Base-by-base conservation (phyloP, 768 basidiomycete species). In the Lactarius vividus region DNA sequence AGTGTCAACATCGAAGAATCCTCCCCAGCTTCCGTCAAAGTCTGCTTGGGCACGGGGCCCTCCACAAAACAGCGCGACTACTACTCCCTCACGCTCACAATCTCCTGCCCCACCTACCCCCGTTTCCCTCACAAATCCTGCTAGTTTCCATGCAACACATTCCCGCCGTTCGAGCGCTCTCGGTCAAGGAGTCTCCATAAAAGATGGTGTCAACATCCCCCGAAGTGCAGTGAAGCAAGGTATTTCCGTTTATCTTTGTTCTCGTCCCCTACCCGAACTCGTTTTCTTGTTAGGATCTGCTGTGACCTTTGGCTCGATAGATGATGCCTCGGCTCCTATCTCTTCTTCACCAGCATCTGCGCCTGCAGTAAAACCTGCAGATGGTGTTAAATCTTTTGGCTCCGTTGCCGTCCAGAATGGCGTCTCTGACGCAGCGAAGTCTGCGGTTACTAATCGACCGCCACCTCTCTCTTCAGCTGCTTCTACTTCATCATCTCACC, bases 1-100 rank as follows among this genome's bases (percentile, higher is more conserved):
- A 77, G 82, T 85, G 77, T 80, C 89, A 77, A 81, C 80, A 81
- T 77, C 84, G 80, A 88, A 88, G 85, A 88, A 80, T 81, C 83
- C 84, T 78, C 77, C 85, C 80, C 85, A 82, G 84, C 86, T 88
- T 80, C 79, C 88, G 76, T 76, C 83, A 82, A 85, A 87, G 83
- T 93, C 92, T 79, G 93, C 92, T 82, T 96, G 94, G 94, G 81
- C 90, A 79, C 89, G 79, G 83, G 92, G 93, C 77, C 93, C 93
- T 59, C 92, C 94, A 63, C 83, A 84, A 79, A 83, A 76, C 70
- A 79, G 86, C 65, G 77, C 84, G 62, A 78, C 79, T 65, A 77
- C 79, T 58, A 75, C 88, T 64, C 83, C 88, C 67, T 83, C 89
- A 65, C 88, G 91, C 76, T 87, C 92, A 57, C 88, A 91, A 78